Conservation (phyloP, 768 basidiomycete genomes). For the Boletus sensibilis region DNA sequence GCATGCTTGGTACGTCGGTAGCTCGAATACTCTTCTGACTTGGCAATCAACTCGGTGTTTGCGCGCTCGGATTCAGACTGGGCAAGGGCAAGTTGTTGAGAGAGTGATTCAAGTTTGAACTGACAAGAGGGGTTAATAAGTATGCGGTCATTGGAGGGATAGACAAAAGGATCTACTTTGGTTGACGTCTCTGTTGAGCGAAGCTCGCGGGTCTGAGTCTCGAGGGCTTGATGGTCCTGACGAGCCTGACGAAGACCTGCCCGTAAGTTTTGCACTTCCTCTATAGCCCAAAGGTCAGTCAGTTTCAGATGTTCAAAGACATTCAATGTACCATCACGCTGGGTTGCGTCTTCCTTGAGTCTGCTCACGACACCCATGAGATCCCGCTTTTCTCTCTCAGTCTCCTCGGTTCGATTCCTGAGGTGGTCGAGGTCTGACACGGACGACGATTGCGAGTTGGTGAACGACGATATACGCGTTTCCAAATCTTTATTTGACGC, state of each 20-base stretch:
- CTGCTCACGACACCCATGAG: constrained; percentile 80
- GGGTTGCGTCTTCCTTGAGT: constrained; percentile 69
- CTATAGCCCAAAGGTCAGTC: constrained; percentile 34
- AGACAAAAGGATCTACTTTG: constrained; percentile 45
- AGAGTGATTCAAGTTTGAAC: constrained; percentile 85
- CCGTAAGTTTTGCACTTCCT: constrained; percentile 71
- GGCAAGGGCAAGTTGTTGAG: constrained; percentile 77
- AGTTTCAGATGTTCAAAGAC: neutral
- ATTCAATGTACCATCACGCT: constrained; percentile 64
- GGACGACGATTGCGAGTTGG: constrained; percentile 59
- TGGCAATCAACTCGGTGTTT: constrained; percentile 62
- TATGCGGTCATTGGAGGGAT: neutral
- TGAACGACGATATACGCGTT: constrained; percentile 54
- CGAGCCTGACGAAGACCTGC: constrained; percentile 70
- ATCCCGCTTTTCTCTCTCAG: constrained; percentile 89
- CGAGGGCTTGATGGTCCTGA: constrained; percentile 66
- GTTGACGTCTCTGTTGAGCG: constrained; percentile 74
- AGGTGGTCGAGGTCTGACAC: constrained; percentile 59
- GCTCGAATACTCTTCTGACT: constrained; percentile 80
- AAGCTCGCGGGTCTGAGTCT: constrained; percentile 68
- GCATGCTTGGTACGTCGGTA: constrained; percentile 81
- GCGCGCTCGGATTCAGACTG: constrained; percentile 74
- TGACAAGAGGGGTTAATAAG: constrained; percentile 28
- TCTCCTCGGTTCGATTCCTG: constrained; percentile 64
- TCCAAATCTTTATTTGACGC: constrained; percentile 48